A percentile compares a stretch with the other conserved stretches of the same genome.
phyloP scores from a whole-genome alignment of 768 basidiomycete genomes.

The Fibroporia radiculosa region DNA sequence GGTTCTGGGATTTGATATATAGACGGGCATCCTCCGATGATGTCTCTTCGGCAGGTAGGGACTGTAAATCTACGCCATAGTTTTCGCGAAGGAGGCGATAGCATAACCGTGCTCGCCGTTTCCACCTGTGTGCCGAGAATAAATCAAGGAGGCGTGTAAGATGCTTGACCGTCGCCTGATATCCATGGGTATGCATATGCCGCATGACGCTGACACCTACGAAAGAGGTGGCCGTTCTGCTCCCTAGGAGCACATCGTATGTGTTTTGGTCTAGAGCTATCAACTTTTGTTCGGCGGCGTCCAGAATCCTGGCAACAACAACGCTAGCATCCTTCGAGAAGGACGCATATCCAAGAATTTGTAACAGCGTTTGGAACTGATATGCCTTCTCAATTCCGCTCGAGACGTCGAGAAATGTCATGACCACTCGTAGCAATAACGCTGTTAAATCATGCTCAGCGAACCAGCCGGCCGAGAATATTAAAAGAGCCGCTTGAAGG shows the following conservation, averaged over 20 bases:
- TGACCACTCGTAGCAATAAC: not conserved
- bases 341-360: constrained; percentile 32
- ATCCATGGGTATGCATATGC: not conserved
- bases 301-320: constrained; percentile 28
- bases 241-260: constrained; percentile 32
- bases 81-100: not conserved
- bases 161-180: not conserved
- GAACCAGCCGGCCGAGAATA: constrained; percentile 28
- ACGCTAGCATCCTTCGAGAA: constrained; percentile 25
- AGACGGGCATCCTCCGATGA: not conserved
- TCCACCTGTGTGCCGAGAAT: not conserved
- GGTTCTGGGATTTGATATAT: not conserved
- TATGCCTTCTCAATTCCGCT: constrained; percentile 36
- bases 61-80: not conserved
- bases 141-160: not conserved
- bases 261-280: constrained; percentile 34
- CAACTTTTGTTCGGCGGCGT: constrained; percentile 39
- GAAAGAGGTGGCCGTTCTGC: not conserved
- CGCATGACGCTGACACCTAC: not conserved
- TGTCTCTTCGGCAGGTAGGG: no score
- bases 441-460: not conserved
- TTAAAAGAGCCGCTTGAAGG: constrained; percentile 35
- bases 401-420: not conserved
- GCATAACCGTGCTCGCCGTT: not conserved
- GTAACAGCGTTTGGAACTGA: constrained; percentile 43